Conservation (phyloP, 2,329 filamentous ascomycete genomes). For the Colletotrichum orchidophilum region DNA sequence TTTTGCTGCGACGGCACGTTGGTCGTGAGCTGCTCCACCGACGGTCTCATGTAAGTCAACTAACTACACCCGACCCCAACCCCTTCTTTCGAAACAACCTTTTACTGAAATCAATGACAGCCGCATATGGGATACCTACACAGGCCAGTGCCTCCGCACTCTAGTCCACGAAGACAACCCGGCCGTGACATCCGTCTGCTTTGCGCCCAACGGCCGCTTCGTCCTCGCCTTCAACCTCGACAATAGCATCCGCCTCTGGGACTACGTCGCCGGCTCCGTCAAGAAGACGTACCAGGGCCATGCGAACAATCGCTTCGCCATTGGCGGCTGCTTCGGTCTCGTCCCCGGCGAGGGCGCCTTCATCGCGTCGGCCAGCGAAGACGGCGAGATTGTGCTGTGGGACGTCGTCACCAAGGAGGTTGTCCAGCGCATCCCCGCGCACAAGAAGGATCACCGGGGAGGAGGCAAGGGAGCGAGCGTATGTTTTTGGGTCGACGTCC, state of each 20-base stretch:
- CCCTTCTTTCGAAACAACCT: neutral
- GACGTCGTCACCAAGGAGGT: constrained; percentile 88
- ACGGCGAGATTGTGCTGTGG: constrained; percentile 88
- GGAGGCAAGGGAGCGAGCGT: constrained; percentile 52
- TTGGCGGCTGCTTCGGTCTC: constrained; percentile 85
- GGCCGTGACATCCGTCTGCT: constrained; percentile 87
- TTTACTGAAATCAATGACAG: constrained; percentile 46
- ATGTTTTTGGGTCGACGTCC: constrained; percentile 73
- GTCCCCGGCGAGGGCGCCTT: constrained; percentile 58
- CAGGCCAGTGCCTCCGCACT: constrained; percentile 93
- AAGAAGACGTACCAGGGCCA: constrained; percentile 99
- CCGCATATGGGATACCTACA: constrained; percentile 94
- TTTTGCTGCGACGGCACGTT: constrained; percentile 93
- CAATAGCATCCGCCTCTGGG: constrained; percentile 90
- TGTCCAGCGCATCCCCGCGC: constrained; percentile 70
- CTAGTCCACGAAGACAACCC: constrained; percentile 97
- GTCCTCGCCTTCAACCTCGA: constrained; percentile 93
- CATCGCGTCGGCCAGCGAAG: constrained; percentile 85
- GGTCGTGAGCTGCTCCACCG: constrained; percentile 89
- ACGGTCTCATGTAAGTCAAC: constrained; percentile 79
- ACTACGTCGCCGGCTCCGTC: constrained; percentile 89
- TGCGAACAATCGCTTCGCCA: constrained; percentile 81
- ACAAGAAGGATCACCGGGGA: constrained; percentile 44
- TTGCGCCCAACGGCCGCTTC: constrained; percentile 93
- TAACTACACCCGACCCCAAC: constrained; percentile 3